phyloP scores from a whole-genome alignment of 805 yeast species.

The Kluyveromyces aestuarii region DNA sequence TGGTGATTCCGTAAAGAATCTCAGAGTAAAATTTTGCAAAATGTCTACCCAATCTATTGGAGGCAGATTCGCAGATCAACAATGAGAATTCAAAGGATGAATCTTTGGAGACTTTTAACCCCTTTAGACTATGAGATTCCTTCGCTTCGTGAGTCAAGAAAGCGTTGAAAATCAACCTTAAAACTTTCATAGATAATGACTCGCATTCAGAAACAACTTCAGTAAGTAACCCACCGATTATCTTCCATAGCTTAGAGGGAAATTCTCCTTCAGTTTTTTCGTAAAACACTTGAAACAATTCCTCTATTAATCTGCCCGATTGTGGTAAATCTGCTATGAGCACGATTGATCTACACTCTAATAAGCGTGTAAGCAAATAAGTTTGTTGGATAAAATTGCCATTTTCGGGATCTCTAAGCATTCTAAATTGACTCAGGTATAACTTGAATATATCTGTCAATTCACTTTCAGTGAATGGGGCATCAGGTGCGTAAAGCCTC shows the following conservation, averaged over 20 bases:
- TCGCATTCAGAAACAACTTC: slow-evolving; percentile 69
- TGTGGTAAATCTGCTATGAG: slow-evolving; percentile 67
- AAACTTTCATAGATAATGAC: slow-evolving; percentile 47
- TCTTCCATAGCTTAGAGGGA: slow-evolving; percentile 46
- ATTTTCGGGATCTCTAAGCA: slow-evolving; percentile 44
- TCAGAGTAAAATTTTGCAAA: slow-evolving; percentile 77
- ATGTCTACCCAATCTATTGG: slow-evolving; percentile 66
- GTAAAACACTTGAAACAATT: slow-evolving; percentile 55
- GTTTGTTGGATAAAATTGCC: slow-evolving; percentile 56
- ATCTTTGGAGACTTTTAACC: slow-evolving; percentile 27
- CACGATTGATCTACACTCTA: slow-evolving; percentile 68
- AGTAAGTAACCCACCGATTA: slow-evolving; percentile 60
- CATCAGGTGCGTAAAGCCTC: slow-evolving; percentile 79
- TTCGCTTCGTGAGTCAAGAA: slow-evolving; percentile 34
- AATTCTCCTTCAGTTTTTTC: slow-evolving; percentile 37
- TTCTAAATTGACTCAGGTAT: slow-evolving; percentile 53
- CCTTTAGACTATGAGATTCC: slow-evolving; percentile 21
- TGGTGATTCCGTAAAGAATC: slow-evolving; percentile 44
- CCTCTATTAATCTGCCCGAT: slow-evolving; percentile 43
- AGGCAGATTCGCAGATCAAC: slow-evolving; percentile 56
- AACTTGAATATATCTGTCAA: slow-evolving; percentile 57
- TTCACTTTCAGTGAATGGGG: slow-evolving; percentile 65
- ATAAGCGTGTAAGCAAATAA: slow-evolving; percentile 55
- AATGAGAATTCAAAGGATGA: slow-evolving; percentile 61
- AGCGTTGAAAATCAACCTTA: slow-evolving; percentile 57